These are phyloP conservation scores for Fraxinus quadrangulata DNA, from an alignment of 257 asterid genomes.

Conservation along the genomic window DNA sequence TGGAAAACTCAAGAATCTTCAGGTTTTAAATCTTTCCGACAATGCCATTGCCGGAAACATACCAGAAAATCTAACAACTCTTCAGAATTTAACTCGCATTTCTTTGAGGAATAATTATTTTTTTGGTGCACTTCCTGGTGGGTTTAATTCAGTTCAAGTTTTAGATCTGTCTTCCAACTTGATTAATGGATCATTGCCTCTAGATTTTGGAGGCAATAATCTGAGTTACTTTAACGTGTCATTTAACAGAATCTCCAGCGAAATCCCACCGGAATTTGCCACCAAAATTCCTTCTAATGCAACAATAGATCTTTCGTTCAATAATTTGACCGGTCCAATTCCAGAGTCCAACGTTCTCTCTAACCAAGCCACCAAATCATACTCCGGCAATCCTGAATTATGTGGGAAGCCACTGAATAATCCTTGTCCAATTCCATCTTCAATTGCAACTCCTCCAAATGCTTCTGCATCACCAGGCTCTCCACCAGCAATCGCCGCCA, in stretches of 20 bases:
- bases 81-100: constrained; percentile 49
- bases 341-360: constrained; percentile 54
- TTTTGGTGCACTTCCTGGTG: constrained; percentile 57
- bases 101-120: constrained; percentile 76
- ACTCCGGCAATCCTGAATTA: constrained; percentile 57
- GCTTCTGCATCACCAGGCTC: constrained; percentile 49
- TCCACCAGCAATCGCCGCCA: constrained; percentile 94
- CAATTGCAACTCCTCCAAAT: constrained; percentile 45
- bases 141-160: constrained; percentile 49
- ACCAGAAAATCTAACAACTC: constrained; percentile 48
- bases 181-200: constrained; percentile 70
- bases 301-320: constrained; percentile 71
- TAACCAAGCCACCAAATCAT: constrained; percentile 45
- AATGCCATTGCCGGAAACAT: constrained; percentile 72
- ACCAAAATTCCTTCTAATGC: constrained; percentile 49
- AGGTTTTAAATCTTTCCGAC: constrained; percentile 68
- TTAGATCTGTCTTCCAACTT: constrained; percentile 91
- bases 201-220: constrained; percentile 56
- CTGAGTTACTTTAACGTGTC: constrained; percentile 62
- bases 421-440: constrained; percentile 64
- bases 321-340: constrained; percentile 60
- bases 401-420: constrained; percentile 66
- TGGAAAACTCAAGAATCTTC: constrained; percentile 49
- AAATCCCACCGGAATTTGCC: constrained; percentile 59
- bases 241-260: constrained; percentile 69